These are phyloP conservation scores for Cystofilobasidium bisporidii DNA, from an alignment of 768 basidiomycete species.

Conservation along the genomic window DNA sequence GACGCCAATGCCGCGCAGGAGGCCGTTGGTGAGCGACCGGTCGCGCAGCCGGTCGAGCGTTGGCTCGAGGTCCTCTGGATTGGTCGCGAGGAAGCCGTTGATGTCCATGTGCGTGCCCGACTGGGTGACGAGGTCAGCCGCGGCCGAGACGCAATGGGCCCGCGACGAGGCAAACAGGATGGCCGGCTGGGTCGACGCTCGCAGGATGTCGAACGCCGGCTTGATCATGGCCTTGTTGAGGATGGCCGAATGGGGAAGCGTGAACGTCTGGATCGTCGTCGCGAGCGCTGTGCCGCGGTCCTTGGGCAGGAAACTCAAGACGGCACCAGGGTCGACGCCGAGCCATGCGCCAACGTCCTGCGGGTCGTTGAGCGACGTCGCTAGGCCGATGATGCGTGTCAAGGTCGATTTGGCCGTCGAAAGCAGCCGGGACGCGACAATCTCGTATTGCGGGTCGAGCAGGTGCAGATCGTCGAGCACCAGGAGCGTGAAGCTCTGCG, in stretches of 20 bases:
- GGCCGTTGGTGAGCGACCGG: conserved; percentile 54
- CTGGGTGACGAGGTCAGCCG: conserved; percentile 76
- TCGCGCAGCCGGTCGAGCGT: conserved; percentile 55
- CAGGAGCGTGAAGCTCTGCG: conserved; percentile 49
- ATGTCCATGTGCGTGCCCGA: conserved; percentile 63
- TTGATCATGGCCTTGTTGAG: conserved; percentile 87
- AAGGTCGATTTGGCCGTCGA: conserved; percentile 51
- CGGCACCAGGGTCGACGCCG: conserved; percentile 52
- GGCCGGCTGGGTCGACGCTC: conserved; percentile 45
- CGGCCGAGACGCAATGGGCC: conserved; percentile 60
- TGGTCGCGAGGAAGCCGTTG: conserved; percentile 55
- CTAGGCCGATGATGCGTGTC: conserved; percentile 66
- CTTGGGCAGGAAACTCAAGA: conserved; percentile 68
- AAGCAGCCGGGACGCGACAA: conserved; percentile 63
- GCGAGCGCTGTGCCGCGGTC: conserved; percentile 72
- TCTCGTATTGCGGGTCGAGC: conserved; percentile 69
- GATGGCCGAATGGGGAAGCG: conserved; percentile 72
- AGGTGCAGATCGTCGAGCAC: conserved; percentile 79
- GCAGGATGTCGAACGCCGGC: conserved; percentile 71
- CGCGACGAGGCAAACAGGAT: conserved; percentile 85
- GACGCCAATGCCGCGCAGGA: conserved; percentile 79
- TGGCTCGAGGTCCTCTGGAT: conserved; percentile 51
- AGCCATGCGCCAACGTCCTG: conserved; percentile 76
- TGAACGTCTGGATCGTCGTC: conserved; percentile 64
- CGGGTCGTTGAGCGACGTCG: conserved; percentile 69